These are phyloP conservation scores for Cucurbita pepo DNA, from an alignment of 306 rosid genomes.

Conservation along the genomic window DNA sequence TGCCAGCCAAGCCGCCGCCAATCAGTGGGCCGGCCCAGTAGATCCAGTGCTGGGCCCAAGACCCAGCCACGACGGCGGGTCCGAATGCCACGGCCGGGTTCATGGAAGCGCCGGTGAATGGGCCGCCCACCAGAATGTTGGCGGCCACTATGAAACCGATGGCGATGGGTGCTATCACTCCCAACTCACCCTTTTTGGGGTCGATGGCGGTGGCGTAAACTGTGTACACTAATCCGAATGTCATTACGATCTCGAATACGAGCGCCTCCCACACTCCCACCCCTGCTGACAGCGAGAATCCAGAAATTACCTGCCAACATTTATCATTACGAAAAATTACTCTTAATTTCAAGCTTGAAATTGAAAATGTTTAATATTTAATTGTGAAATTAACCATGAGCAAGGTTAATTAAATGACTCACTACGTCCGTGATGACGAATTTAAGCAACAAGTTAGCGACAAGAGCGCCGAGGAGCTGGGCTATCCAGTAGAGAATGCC, in stretches of 20 bases:
- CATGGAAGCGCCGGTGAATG: conserved; percentile 80
- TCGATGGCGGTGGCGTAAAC: conserved; percentile 84
- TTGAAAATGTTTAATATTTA: too few relatives aligned
- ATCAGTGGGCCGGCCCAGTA: conserved; percentile 86
- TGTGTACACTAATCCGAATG: conserved; percentile 80
- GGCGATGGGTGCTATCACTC: conserved; percentile 68
- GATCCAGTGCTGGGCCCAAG: conserved; percentile 63
- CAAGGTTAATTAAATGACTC: neutral
- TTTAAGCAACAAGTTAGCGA: conserved; percentile 46
- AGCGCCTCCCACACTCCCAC: conserved; percentile 59
- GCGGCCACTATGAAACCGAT: conserved; percentile 94
- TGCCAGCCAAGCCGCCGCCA: conserved; percentile 64
- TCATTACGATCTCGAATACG: conserved; percentile 79
- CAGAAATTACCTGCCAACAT: conserved; percentile 30
- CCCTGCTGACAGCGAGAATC: conserved; percentile 39
- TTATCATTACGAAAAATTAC: too few relatives aligned
- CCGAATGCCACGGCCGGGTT: conserved; percentile 90
- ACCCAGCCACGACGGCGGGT: conserved; percentile 74
- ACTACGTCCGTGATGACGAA: conserved; percentile 46
- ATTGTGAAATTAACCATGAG: too few relatives aligned
- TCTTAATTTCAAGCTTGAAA: too few relatives aligned
- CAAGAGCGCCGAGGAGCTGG: conserved; percentile 68
- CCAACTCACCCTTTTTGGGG: conserved; percentile 64
- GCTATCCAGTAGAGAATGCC: conserved; percentile 69
- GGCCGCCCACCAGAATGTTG: conserved; percentile 70